Evolutionary conservation across 208 protist species (phyloP), one percentile per base, ranked within the genome.

Genomic region (Leishmania major): DNA sequence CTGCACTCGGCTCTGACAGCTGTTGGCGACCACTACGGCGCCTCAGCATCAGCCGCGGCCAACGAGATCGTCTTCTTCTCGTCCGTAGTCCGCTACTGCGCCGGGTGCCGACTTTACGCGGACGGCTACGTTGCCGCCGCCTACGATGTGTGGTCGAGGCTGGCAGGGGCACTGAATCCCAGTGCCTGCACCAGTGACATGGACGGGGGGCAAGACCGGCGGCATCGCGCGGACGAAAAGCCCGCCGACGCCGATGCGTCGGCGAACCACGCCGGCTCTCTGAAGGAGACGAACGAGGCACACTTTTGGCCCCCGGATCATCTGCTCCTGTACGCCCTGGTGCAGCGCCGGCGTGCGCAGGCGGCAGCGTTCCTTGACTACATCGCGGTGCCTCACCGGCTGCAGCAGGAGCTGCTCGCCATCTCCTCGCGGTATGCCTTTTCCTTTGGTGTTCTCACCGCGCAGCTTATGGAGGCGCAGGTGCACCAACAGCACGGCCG

Each of bases 261-360:
- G 25, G 57, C 3, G 40, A 35, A 15, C 45, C 22, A n/a, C 40
- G 15, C 45, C 25, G 28, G 8, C 70, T 53, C 25, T 53, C 11
- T 53, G 28, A 6, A 64, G 2, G 73, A 43, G 35, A 35, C n/a
- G 47, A 31, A 59, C 43, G 51, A 22, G 47, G 37, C 37, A 10
- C 45, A 45, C 72, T 96, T 87, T 70, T 96, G 89, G 89, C 85
- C 91, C n/a, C 89, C 93, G 15, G 93, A 97, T 60, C 87, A 93
- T 67, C 83, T 97, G 6, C 69, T 97, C 17, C 80, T 97, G 15
- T 91, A 90, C 79, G 78, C 89, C 11, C 67, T 89, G 53, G 84
- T 91, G 49, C 94, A 96, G 72, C 84, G 89, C 66, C 79, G 88
- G 35, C 87, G 92, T 3, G 92, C 88, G 17, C 84, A 93, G 80